These are phyloP conservation scores for Syncephalastrum monosporum DNA, from an alignment of 371 early-diverging fungal genomes.

Conservation along the genomic window DNA sequence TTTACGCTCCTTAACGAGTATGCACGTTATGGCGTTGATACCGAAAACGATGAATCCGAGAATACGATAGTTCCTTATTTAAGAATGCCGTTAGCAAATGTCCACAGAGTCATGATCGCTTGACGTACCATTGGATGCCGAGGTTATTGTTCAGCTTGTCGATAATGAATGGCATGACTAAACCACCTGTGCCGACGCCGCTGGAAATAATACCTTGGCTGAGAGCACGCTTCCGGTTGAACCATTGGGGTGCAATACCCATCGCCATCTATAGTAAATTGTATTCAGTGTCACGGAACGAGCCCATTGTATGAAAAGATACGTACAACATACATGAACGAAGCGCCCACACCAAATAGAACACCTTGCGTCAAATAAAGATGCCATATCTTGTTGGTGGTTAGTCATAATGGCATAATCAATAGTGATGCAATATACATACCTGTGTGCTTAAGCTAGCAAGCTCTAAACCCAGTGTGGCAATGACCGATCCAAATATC, in stretches of 20 bases:
- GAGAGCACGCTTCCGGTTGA: conserved; percentile 62
- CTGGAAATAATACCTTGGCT: conserved; percentile 78
- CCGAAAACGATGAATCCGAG: conserved; percentile 17
- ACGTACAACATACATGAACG: conserved; percentile 36
- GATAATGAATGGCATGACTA: conserved; percentile 67
- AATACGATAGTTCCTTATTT: conserved; percentile 17
- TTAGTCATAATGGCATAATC: neutral
- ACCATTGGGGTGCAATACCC: conserved; percentile 68
- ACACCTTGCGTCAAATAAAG: conserved; percentile 65
- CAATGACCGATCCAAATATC: conserved; percentile 21
- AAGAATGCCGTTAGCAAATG: neutral
- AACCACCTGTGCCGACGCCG: conserved; percentile 80
- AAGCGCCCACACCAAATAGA: conserved; percentile 56
- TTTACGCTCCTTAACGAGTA: conserved; percentile 13
- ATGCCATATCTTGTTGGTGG: conserved; percentile 45
- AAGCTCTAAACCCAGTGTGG: conserved; percentile 23
- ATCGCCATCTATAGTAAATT: conserved; percentile 23
- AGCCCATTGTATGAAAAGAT: neutral
- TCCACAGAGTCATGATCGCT: neutral
- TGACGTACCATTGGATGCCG: conserved; percentile 54
- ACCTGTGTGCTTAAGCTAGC: conserved; percentile 32
- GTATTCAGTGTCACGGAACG: neutral
- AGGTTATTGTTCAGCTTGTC: conserved; percentile 51
- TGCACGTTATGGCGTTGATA: conserved; percentile 12
- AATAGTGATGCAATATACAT: neutral